Evolutionary conservation across 768 basidiomycete species (phyloP), one percentile per base, ranked within the genome.

Genomic region (Tulasnella sp.): DNA sequence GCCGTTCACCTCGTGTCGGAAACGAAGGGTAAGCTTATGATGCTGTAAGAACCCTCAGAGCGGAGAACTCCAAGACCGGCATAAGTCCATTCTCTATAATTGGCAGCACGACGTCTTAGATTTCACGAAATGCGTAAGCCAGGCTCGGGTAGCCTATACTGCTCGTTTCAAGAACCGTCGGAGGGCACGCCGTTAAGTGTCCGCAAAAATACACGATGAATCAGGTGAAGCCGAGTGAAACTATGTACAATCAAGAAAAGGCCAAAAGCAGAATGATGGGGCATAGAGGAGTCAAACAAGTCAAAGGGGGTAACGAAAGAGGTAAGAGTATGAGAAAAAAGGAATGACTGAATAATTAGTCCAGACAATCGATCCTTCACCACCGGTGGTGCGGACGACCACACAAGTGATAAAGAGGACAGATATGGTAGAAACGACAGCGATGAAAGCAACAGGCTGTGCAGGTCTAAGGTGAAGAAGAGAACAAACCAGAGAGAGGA

Each of bases 361-460:
- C 59, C 29, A 37, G 73, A 63, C 59, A 70, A 32, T 62, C 69
- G 72, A 40, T 69, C 52, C 72, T 74, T 63, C 36, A 44, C 29
- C 47, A 72, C 73, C 70, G 29, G 36, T n/a, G 69, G 26, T 74
- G 29, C 39, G 69, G 67, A 37, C 69, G 44, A 44, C 70, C 47
- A 63, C 59, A 65, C 73, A 64, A 73, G 74, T 75, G 73, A 75
- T 71, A 76, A 66, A 59, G 73, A 67, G 47, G 67, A 76, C 74
- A 77, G 72, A 78, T 73, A 79, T 76, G 77, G 76, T 76, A 73
- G 73, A 74, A 70, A 74, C 64, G 70, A 72, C 74, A 77, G 41
- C 59, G 36, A 65, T 40, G 40, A 32, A 72, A 47, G 44, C 34
- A 42, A 74, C 52, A 59, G 52, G 52, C 52, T 59, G 52, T 59